Evolutionary conservation across 2,329 filamentous ascomycete species (phyloP), one percentile per base, ranked within the genome.

Genomic region (Cladosporium sp.): DNA sequence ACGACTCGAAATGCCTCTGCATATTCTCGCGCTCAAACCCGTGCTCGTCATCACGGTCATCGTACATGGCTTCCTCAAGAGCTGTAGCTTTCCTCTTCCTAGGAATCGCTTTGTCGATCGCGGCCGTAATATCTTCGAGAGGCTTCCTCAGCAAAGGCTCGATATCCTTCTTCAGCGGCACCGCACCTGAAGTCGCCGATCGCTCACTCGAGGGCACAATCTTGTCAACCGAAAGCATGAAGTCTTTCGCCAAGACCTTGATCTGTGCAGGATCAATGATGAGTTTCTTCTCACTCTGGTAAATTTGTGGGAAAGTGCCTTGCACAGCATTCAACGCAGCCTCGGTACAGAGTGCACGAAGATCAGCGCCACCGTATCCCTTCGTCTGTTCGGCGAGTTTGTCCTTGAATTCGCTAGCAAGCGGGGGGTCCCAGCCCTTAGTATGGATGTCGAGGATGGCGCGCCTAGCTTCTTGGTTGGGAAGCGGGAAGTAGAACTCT

Each of bases 401-500:
- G 55, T 87, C 82, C 75, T 95, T 96, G 81, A 97, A 95, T 2
- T 80, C 76, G 12, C 86, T 81, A 22, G 89, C 82, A 25, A 99
- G 79, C 1, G 84, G 81, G 11, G 86, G 86, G 19, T 92, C 89
- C 94, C 94, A 99, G 63, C 91, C 91, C 70, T 89, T 88, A 6
- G 94, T 99, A 72, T 99, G 92, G 60, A 99, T 99, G 63, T 97
- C 88, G 60, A 99, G 82, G 67, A 99, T 99, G 4, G 90, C 83
- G 63, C 89, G 88, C 61, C 94, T 86, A 20, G 86, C 92, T 39
- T 89, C 85, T 3, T 87, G 80, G 66, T 93, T 90, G 0, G 94
- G 94, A 34, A 99, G 80, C 0, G 94, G 92, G 70, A 99, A 99
- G 77, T 97, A 97, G 69, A 99, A 99, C 73, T 99, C 95, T 73